Evolutionary conservation across 192 early-diverging fungal species (phyloP).

Genomic region (Neocallimastix lanati): DNA sequence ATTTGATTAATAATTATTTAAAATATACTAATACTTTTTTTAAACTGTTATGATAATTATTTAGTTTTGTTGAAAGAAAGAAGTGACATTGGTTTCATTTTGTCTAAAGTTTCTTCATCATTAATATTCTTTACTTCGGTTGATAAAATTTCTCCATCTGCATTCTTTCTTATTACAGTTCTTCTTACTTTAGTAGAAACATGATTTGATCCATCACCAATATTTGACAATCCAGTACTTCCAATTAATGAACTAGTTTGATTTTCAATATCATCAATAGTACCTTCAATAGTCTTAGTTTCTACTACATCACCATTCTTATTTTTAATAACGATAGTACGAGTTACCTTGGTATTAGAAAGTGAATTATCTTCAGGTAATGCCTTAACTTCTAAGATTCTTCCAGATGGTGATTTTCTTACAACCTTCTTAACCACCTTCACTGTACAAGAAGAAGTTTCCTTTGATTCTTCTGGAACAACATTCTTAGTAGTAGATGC

Average conservation of each 20-base stretch:
- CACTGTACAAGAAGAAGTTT: not conserved
- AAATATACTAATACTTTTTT: too few species aligned
- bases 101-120: not conserved
- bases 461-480: not conserved
- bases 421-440: not conserved
- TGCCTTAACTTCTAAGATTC: not conserved
- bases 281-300: not conserved
- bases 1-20: too few species aligned
- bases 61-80: not conserved
- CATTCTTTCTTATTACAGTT: not conserved
- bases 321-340: not conserved
- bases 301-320: not conserved
- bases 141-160: not conserved
- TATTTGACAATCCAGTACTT: not conserved
- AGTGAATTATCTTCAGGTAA: not conserved
- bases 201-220: not conserved
- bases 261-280: not conserved
- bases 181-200: not conserved
- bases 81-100: not conserved
- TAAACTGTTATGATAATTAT: not conserved
- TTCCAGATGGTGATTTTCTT: not conserved
- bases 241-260: not conserved
- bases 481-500: not conserved
- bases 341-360: not conserved
- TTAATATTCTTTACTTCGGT: not conserved